phyloP scores from a whole-genome alignment of 2,329 filamentous ascomycete genomes.

The Trichoderma aggressivum region DNA sequence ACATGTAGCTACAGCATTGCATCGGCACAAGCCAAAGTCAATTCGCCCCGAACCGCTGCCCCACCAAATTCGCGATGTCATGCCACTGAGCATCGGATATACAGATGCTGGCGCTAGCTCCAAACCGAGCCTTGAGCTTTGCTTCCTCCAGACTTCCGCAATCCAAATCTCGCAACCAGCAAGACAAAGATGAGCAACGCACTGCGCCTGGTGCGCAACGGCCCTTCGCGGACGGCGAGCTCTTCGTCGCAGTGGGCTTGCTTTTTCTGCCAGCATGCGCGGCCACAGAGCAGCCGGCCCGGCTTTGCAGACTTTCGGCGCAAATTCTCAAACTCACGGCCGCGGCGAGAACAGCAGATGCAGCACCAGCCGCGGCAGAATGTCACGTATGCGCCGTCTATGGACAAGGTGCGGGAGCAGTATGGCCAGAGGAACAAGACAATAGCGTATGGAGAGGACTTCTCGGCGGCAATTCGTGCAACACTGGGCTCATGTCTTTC shows the following conservation, averaged over 20 bases:
- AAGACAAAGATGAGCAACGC: constrained; percentile 38
- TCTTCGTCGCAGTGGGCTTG: constrained; percentile 35
- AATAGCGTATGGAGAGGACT: constrained; percentile 37
- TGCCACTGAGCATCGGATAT: neutral
- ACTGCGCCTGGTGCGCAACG: constrained; percentile 36
- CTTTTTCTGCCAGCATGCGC: constrained; percentile 37
- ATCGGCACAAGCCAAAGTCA: neutral
- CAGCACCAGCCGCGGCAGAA: constrained; percentile 28
- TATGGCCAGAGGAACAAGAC: constrained; percentile 68
- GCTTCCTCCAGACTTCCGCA: neutral
- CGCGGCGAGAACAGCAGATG: constrained; percentile 22
- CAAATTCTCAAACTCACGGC: constrained; percentile 31
- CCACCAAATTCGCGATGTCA: constrained; percentile 17
- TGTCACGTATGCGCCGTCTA: constrained; percentile 36
- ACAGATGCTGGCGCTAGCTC: constrained; percentile 4
- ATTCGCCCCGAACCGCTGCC: constrained; percentile 14
- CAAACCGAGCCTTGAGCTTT: neutral
- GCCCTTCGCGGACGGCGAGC: constrained; percentile 24
- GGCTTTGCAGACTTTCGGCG: constrained; percentile 28
- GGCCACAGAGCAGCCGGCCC: constrained; percentile 27
- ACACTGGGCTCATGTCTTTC: constrained; percentile 22
- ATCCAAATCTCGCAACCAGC: neutral
- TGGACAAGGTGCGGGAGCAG: constrained; percentile 62
- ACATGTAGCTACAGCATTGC: neutral
- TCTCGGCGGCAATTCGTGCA: constrained; percentile 12